Conservation (phyloP, 2,329 filamentous ascomycete species). For the Geosmithia flava region DNA sequence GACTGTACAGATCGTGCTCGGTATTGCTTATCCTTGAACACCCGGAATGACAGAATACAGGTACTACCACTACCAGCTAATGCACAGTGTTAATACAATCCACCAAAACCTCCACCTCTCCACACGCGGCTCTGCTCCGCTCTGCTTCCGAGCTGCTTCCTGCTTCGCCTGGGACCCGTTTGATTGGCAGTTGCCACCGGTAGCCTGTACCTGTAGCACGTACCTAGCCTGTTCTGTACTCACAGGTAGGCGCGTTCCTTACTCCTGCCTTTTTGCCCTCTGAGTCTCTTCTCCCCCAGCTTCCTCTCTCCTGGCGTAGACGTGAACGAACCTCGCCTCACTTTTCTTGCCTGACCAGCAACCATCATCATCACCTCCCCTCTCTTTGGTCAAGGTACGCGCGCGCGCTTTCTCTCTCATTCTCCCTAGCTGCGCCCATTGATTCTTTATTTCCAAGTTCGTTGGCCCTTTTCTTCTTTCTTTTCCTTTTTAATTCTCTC, state of each 20-base stretch:
- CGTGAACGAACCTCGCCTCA: not conserved
- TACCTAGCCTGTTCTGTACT: too few relatives aligned
- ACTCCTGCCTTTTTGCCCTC: not conserved
- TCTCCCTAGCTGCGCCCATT: constrained; percentile 13
- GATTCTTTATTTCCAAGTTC: constrained; percentile 12
- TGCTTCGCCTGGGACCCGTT: too few relatives aligned
- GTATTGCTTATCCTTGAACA: too few relatives aligned
- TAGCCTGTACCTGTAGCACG: too few relatives aligned
- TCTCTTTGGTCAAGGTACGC: constrained; percentile 2
- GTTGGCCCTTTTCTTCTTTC: constrained; percentile 10
- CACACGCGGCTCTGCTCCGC: not conserved
- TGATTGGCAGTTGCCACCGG: not conserved
- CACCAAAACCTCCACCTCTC: not conserved
- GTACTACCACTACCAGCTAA: too few relatives aligned
- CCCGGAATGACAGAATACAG: too few relatives aligned
- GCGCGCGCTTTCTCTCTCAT: constrained; percentile 8
- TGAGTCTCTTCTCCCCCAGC: not conserved
- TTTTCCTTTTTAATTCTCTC: constrained; percentile 6
- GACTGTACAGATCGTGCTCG: too few relatives aligned
- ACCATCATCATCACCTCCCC: too few relatives aligned
- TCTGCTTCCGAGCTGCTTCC: not conserved
- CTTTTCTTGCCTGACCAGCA: not conserved
- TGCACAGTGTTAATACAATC: not conserved
- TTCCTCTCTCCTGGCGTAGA: not conserved
- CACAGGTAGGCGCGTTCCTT: not conserved